Percentiles rank a stretch among this genome's conserved stretches.
These are phyloP conservation scores for Paulownia fortunei DNA, from an alignment of 257 asterid genomes.

Conservation along the genomic window DNA sequence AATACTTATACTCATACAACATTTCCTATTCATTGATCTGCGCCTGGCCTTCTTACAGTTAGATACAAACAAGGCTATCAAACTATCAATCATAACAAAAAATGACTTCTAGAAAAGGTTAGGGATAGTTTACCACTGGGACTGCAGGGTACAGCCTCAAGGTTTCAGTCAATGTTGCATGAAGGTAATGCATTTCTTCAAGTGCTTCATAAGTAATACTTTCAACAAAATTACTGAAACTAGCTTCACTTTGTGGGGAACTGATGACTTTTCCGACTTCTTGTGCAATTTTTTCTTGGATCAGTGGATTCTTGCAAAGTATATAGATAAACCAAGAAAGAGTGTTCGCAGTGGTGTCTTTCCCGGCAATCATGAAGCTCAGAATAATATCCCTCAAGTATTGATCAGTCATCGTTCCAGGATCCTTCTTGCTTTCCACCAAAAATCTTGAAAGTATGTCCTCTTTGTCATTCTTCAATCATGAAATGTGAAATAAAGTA, in stretches of 20 bases:
- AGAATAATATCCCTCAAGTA: conserved; percentile 73
- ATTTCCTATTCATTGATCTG: too few species aligned
- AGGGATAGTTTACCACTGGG: conserved; percentile 54
- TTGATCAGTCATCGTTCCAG: conserved; percentile 56
- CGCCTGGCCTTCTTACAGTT: too few species aligned
- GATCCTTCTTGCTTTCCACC: conserved; percentile 66
- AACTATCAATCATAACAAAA: background rate
- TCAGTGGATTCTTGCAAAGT: conserved; percentile 62
- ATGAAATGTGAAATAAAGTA: conserved; percentile 12
- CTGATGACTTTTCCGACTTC: conserved; percentile 41
- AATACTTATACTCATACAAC: too few species aligned
- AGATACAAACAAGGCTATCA: background rate
- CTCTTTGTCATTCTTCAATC: conserved; percentile 59
- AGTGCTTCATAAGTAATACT: conserved; percentile 63
- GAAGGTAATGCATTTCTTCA: conserved; percentile 74
- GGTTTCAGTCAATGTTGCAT: conserved; percentile 71
- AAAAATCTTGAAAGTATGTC: conserved; percentile 81
- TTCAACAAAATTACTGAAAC: conserved; percentile 43
- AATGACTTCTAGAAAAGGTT: background rate
- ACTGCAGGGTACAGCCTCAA: conserved; percentile 83
- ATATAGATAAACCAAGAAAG: conserved; percentile 76
- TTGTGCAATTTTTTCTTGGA: conserved; percentile 58
- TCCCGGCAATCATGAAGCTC: conserved; percentile 75
- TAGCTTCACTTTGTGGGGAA: conserved; percentile 21
- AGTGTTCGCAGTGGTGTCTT: conserved; percentile 76